A percentile compares a stretch with the other conserved stretches of the same genome.
Conservation (phyloP, 257 asterid species). For the Scutellaria minor region DNA sequence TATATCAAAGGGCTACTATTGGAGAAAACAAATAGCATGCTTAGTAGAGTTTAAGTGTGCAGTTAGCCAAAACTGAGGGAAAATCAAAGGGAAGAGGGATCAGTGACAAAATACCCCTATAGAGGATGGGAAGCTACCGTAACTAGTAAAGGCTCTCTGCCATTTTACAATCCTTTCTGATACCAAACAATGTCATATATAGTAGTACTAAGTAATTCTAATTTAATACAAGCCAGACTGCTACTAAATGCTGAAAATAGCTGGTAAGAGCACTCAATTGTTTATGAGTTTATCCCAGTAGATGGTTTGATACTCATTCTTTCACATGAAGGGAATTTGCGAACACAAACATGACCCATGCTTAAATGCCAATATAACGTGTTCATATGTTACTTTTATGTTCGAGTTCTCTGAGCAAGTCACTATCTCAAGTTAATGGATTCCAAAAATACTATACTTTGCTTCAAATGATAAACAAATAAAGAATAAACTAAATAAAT, state of each 20-base stretch:
- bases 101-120: slow-evolving; percentile 16
- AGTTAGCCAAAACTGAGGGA: slow-evolving; percentile 7
- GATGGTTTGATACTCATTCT: slow-evolving; percentile 10
- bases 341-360: slow-evolving; percentile 11
- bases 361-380: slow-evolving; percentile 17
- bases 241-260: slow-evolving; percentile 26
- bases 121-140: slow-evolving; percentile 13
- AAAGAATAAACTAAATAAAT: background rate
- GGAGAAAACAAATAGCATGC: slow-evolving; percentile 14
- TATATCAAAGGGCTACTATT: slow-evolving; percentile 1
- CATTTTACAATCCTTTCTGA: background rate
- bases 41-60: slow-evolving; percentile 22
- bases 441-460: slow-evolving; percentile 21
- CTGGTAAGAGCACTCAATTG: slow-evolving; percentile 21
- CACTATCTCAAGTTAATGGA: slow-evolving; percentile 20
- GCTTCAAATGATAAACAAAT: slow-evolving; percentile 21
- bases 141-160: slow-evolving; percentile 18
- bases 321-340: slow-evolving; percentile 5
- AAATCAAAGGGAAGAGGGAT: background rate
- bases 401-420: slow-evolving; percentile 19
- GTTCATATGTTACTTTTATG: background rate
- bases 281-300: slow-evolving; percentile 6
- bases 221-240: background rate
- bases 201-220: background rate
- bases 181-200: background rate